Evolutionary conservation across 495 filamentous ascomycete species (phyloP), one percentile per base, ranked within the genome.

Genomic region (Podospora conica): DNA sequence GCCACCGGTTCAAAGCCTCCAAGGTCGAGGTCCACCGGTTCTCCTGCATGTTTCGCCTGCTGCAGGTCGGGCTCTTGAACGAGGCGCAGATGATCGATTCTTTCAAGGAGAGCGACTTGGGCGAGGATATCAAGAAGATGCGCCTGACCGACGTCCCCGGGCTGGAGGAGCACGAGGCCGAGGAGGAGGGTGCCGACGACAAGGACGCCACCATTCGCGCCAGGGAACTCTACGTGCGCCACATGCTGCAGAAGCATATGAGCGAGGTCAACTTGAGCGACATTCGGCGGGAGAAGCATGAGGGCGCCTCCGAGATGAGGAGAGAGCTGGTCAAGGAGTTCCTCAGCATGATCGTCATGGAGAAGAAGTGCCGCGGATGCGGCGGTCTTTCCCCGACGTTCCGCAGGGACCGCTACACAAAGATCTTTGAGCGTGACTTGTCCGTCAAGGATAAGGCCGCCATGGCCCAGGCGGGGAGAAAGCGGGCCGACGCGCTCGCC

Each of bases 391-490:
- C 90, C 23, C 92, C 92, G 21, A 79, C 76, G 6, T 97, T 90
- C 76, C 86, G 92, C 69, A 96, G 94, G 71, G 93, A 98, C 67
- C 84, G 88, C 25, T 93, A 84, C 73, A 88, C 89, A 68, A 98
- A 97, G 76, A 95, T 99, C 61, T 99, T 97, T 76, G 87, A 93
- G 70, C 94, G 92, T 71, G 82, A 89, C 6, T 77, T 98, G 53
- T 76, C 78, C 24, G 71, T 80, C 23, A 96, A 94, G 75, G 85
- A 91, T 6, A 86, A 83, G 70, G 84, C 86, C 10, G 84, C 87
- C 33, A 97, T 95, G 87, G 73, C 84, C 3, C 86, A 90, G 66
- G 84, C 82, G 22, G 90, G 88, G 22, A 86, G 90, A 73, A 86
- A 87, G 60, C 82, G 84, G 31, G 80, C 80, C 33, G 92, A 93